Evolutionary conservation across 1,284 basidiomycete species (phyloP), one percentile per base, ranked within the genome.

Genomic region (Mycena sp.): DNA sequence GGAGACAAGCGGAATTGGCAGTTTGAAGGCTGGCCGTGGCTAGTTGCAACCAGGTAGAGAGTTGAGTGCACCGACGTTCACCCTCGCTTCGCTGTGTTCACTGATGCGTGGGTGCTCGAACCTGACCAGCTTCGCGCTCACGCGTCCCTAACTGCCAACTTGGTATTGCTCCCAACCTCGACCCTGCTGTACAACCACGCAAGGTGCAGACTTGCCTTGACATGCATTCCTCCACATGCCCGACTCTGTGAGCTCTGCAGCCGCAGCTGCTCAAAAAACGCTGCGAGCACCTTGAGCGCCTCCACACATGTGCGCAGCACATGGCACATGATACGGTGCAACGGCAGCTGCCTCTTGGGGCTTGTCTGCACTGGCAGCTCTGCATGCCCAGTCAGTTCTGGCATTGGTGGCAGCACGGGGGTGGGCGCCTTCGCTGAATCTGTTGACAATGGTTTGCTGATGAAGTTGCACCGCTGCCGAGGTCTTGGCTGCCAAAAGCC

Each of bases 311-410:
- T 89, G 25, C 92, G 86, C 51, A 96, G 81, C 51, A 96, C 91
- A 76, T 96, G 93, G 21, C 92, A 89, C 69, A 97, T 89, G 61
- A 97, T 87, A 46, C 88, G 84, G 41, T 93, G 87, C 6, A 93
- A 91, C 2, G 93, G 89, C 1, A 93, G 88, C 59, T 83, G 83
- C 59, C 83, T 83, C 53, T 78, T 78, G 46, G 80, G 78, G 41
- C 74, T 73, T 40, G 75, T 68, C 62, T 77, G 77, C 21, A 81
- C 80, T 6, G 80, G 79, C 1, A 82, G 81, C 54, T 86, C 81
- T 37, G 72, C 71, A 16, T 58, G 63, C 17, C 51, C 72, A 70
- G n/a, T n/a, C n/a, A 69, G 67, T 56, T 70, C 58, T 64, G 55
- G 48, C 28, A 58, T 41, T 56, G n/a, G n/a, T n/a, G 60, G 53